Evolutionary conservation across 192 early-diverging fungal genomes (phyloP).

Genomic region (Phycomyces nitens): DNA sequence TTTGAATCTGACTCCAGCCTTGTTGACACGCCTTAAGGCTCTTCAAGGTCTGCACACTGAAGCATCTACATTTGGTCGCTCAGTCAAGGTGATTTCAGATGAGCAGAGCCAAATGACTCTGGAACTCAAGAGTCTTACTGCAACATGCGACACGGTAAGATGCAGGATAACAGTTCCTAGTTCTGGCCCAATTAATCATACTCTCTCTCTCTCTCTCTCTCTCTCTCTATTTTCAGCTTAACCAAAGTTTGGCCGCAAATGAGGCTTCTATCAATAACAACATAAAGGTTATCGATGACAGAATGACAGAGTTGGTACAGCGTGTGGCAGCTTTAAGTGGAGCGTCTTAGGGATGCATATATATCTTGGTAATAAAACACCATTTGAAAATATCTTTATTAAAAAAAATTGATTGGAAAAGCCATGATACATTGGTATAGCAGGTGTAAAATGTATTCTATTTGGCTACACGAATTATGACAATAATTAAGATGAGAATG

Average conservation of each 20-base stretch:
- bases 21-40: conserved; percentile 73
- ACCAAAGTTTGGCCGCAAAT: conserved; percentile 56
- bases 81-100: conserved; percentile 63
- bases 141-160: conserved; percentile 50
- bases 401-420: background rate
- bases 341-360: background rate
- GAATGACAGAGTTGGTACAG: conserved; percentile 61
- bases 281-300: conserved; percentile 58
- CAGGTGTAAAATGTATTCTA: too few relatives aligned
- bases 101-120: conserved; percentile 69
- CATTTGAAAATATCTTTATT: background rate
- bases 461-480: too few relatives aligned
- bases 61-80: conserved; percentile 72
- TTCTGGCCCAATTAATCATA: too few relatives aligned
- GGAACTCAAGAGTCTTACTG: conserved; percentile 60
- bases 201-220: too few relatives aligned
- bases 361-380: background rate
- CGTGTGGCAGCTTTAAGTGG: conserved; percentile 37
- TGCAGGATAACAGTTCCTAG: background rate
- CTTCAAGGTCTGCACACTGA: conserved; percentile 79
- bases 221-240: conserved; percentile 51
- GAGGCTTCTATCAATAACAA: conserved; percentile 58
- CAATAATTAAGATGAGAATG: too few relatives aligned
- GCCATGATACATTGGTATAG: background rate
- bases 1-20: conserved; percentile 71